These are phyloP conservation scores for Candida broadrunensis DNA, from an alignment of 805 yeast genomes.

Conservation along the genomic window DNA sequence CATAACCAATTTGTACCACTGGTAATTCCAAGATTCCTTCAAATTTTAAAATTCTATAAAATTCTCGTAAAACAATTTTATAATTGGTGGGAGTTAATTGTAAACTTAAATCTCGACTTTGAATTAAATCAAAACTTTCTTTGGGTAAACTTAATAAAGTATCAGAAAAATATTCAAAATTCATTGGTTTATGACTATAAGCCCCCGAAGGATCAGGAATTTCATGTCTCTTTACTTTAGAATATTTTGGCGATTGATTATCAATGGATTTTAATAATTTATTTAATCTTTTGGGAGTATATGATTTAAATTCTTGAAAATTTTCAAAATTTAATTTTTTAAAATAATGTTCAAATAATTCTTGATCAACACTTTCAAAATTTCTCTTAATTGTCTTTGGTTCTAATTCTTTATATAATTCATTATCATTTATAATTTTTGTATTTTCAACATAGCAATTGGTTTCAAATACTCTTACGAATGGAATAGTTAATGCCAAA, in stretches of 20 bases:
- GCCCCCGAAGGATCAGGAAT: slow-evolving; percentile 14
- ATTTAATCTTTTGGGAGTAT: slow-evolving; percentile 15
- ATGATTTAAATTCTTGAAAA: slow-evolving; percentile 23
- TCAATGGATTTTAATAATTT: slow-evolving; percentile 17
- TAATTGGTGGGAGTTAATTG: slow-evolving; percentile 27
- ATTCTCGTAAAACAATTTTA: slow-evolving; percentile 24
- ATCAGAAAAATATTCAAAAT: slow-evolving; percentile 25
- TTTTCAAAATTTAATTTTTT: slow-evolving; percentile 26
- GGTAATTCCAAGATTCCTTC: slow-evolving; percentile 30
- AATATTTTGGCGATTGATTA: slow-evolving; percentile 16
- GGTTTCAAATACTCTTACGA: slow-evolving; percentile 32
- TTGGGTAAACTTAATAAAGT: slow-evolving; percentile 23
- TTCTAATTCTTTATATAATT: slow-evolving; percentile 12
- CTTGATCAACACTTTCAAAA: slow-evolving; percentile 20
- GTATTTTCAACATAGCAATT: slow-evolving; percentile 26
- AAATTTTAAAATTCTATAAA: slow-evolving; percentile 30
- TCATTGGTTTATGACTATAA: slow-evolving; percentile 25
- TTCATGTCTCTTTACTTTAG: slow-evolving; percentile 7
- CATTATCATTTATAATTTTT: slow-evolving; percentile 12
- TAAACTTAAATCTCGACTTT: slow-evolving; percentile 32
- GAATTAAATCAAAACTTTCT: slow-evolving; percentile 33
- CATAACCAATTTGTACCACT: slow-evolving; percentile 6
- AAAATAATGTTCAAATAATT: slow-evolving; percentile 18
- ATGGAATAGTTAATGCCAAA: slow-evolving; percentile 34
- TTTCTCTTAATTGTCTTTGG: slow-evolving; percentile 9